These are phyloP conservation scores for Fomes fomentarius DNA, from an alignment of 1,284 basidiomycete species.

Conservation along the genomic window DNA sequence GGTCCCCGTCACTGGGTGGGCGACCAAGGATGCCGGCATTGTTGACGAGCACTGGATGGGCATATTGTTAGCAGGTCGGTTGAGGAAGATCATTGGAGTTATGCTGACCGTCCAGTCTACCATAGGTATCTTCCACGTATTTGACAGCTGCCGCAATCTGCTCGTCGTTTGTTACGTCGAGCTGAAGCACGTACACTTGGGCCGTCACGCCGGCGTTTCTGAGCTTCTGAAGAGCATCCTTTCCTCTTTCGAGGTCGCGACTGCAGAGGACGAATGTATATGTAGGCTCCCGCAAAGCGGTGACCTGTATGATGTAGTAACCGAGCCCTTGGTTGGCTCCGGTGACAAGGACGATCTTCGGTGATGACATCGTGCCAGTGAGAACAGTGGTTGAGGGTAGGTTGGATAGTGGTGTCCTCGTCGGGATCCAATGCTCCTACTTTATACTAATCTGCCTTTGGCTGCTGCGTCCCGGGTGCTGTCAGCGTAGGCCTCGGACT, in stretches of 20 bases:
- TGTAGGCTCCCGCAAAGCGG: slow-evolving; percentile 1
- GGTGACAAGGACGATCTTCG: slow-evolving; percentile 3
- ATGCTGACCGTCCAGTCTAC: slow-evolving; percentile 5
- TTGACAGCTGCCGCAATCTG: slow-evolving; percentile 4
- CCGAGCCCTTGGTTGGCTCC: slow-evolving; percentile 8
- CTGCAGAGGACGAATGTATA: slow-evolving; percentile 5
- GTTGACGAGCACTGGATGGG: slow-evolving; percentile 3
- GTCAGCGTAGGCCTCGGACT: too few relatives aligned
- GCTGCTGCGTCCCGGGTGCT: too few relatives aligned
- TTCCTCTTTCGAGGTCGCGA: slow-evolving; percentile 3
- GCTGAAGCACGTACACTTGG: slow-evolving; percentile 3
- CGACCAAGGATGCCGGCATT: slow-evolving; percentile 2
- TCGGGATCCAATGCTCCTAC: not conserved
- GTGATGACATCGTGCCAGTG: not conserved
- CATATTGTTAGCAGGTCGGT: not conserved
- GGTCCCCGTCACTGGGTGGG: not conserved
- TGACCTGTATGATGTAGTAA: slow-evolving; percentile 3
- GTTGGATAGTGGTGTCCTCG: too few relatives aligned
- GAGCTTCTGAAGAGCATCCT: slow-evolving; percentile 2
- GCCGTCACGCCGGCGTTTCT: slow-evolving; percentile 3
- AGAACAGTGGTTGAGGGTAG: too few relatives aligned
- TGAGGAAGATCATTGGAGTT: not conserved
- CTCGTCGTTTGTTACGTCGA: slow-evolving; percentile 4
- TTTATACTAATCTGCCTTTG: not conserved
- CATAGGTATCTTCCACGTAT: not conserved